A percentile compares a stretch with the other conserved stretches of the same genome.
Conservation (phyloP, 1,284 basidiomycete genomes). For the Farysia itapuensis region DNA sequence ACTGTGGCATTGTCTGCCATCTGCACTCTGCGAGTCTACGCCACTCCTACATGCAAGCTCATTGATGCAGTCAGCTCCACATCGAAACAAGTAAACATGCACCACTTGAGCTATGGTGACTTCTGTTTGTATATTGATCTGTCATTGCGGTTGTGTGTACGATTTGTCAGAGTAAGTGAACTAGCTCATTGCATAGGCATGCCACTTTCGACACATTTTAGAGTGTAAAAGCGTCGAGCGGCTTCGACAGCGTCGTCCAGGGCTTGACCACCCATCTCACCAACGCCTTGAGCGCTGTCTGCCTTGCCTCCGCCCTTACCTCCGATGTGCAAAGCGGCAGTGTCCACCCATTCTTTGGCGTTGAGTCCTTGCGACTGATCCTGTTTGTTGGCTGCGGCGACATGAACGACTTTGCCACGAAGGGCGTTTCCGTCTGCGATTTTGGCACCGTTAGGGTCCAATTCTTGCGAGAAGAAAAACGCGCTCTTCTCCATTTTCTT, state of each 20-base stretch:
- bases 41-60: too few relatives aligned
- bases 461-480: conserved; percentile 83
- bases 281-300: conserved; percentile 56
- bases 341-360: conserved; percentile 54
- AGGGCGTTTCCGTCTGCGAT: conserved; percentile 48
- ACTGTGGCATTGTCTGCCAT: too few relatives aligned
- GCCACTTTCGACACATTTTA: conserved; percentile 25
- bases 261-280: conserved; percentile 47
- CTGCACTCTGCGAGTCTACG: too few relatives aligned
- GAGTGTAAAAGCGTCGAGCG: conserved; percentile 22
- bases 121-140: too few relatives aligned
- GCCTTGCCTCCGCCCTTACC: conserved; percentile 55
- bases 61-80: too few relatives aligned
- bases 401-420: conserved; percentile 77
- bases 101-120: too few relatives aligned
- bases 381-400: conserved; percentile 73
- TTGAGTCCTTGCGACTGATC: conserved; percentile 45
- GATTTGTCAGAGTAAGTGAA: too few relatives aligned
- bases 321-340: conserved; percentile 42
- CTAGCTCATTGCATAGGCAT: conserved; percentile 25
- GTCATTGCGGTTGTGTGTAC: too few relatives aligned
- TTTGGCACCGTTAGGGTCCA: conserved; percentile 20
- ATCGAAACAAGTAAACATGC: too few relatives aligned
- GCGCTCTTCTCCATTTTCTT: conserved; percentile 79
- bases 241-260: conserved; percentile 48